Evolutionary conservation across 2,329 filamentous ascomycete genomes (phyloP).

Genomic region (Clonostachys solani): DNA sequence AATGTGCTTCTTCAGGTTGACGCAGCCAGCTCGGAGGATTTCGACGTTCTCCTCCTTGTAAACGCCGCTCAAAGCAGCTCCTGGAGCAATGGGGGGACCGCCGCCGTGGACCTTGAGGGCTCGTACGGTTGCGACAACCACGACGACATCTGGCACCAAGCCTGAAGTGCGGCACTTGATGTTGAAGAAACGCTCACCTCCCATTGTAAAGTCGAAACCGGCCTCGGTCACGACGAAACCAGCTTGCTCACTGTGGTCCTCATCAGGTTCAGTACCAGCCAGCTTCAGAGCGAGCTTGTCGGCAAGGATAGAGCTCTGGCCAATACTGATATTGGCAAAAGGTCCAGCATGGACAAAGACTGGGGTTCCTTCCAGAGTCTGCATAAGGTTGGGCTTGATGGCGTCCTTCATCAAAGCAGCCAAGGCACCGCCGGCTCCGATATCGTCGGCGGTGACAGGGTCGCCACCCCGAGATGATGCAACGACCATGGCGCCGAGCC

Average conservation of each 20-base stretch:
- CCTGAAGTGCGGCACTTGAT: slow-evolving; percentile 98
- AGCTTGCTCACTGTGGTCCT: slow-evolving; percentile 75
- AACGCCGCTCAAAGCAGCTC: slow-evolving; percentile 77
- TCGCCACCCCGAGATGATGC: slow-evolving; percentile 82
- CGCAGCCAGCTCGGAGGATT: slow-evolving; percentile 80
- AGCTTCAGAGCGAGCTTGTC: slow-evolving; percentile 96
- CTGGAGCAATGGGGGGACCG: slow-evolving; percentile 87
- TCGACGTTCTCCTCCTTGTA: slow-evolving; percentile 95
- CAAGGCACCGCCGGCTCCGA: slow-evolving; percentile 87
- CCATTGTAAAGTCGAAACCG: slow-evolving; percentile 99
- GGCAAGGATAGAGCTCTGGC: slow-evolving; percentile 90
- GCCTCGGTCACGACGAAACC: slow-evolving; percentile 96
- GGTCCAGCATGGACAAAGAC: slow-evolving; percentile 97
- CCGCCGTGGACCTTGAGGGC: slow-evolving; percentile 97
- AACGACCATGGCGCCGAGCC: slow-evolving; percentile 92
- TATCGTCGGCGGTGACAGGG: slow-evolving; percentile 91
- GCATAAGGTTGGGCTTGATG: slow-evolving; percentile 99
- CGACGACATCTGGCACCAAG: slow-evolving; percentile 86
- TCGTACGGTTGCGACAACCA: slow-evolving; percentile 92
- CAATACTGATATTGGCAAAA: slow-evolving; percentile 98
- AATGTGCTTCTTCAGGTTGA: slow-evolving; percentile 96
- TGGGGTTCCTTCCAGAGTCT: slow-evolving; percentile 93
- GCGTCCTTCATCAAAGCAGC: slow-evolving; percentile 96
- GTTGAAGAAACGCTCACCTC: slow-evolving; percentile 99
- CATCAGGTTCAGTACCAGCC: slow-evolving; percentile 87